Conservation (phyloP, 441 rosid genomes). For the Corymbia citriodora region DNA sequence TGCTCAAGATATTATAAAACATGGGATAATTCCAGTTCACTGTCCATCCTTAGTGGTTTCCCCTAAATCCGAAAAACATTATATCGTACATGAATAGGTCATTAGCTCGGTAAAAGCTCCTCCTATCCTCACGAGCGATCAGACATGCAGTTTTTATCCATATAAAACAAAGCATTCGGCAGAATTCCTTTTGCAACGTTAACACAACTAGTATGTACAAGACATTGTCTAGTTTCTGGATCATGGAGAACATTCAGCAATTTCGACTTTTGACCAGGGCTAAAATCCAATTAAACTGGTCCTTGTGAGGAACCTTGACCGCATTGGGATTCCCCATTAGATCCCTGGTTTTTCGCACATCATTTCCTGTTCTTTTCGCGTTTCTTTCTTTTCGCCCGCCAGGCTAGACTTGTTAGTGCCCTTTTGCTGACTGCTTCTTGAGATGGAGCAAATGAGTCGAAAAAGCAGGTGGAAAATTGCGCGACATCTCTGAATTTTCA, state of each 20-base stretch:
- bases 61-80: neutral
- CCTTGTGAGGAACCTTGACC: neutral
- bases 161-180: neutral
- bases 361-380: neutral
- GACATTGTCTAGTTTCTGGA: neutral
- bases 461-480: neutral
- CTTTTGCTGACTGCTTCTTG: neutral
- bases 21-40: neutral
- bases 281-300: neutral
- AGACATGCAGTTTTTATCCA: neutral
- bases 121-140: neutral
- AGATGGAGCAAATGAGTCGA: accelerated
- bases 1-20: neutral
- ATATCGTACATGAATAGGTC: neutral
- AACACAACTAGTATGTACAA: neutral
- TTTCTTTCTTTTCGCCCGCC: neutral
- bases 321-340: neutral
- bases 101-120: neutral
- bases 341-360: neutral
- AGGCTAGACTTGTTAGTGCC: neutral
- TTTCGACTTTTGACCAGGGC: neutral
- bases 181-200: neutral
- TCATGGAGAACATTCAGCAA: neutral
- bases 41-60: too few relatives aligned
- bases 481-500: neutral